Conservation (phyloP, 352 stramenopile species). For the Albugo laibachii region DNA sequence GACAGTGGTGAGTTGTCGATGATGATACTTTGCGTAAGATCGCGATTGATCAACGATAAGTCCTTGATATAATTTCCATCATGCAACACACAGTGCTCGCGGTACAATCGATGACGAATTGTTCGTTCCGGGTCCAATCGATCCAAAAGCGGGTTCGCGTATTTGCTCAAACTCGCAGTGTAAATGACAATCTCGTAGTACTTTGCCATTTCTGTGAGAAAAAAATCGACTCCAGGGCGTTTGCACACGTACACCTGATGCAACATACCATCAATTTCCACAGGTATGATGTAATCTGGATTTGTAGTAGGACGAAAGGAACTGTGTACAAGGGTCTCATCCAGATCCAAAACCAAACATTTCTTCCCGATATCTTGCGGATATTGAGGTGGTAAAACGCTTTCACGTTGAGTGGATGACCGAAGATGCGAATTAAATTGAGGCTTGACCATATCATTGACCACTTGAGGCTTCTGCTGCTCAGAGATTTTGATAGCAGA, state of each 20-base stretch:
- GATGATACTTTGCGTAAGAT: conserved; percentile 91
- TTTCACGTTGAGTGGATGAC: conserved; percentile 8
- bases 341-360: conserved; percentile 89
- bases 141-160: conserved; percentile 94
- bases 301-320: conserved; percentile 87
- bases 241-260: conserved; percentile 84
- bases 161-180: conserved; percentile 94
- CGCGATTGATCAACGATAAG: conserved; percentile 84
- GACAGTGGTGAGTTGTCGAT: conserved; percentile 98
- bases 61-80: conserved; percentile 97
- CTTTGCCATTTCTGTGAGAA: conserved; percentile 90
- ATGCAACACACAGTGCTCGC: conserved; percentile 91
- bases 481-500: conserved; percentile 37
- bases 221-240: conserved; percentile 88
- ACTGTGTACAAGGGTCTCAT: conserved; percentile 96
- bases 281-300: conserved; percentile 93
- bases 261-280: conserved; percentile 84
- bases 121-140: conserved; percentile 82
- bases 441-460: conserved; percentile 12
- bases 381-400: conserved; percentile 19
- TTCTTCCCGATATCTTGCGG: conserved; percentile 58
- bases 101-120: conserved; percentile 82
- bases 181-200: conserved; percentile 98
- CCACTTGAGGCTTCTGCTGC: conserved; percentile 11
- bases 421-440: conserved; percentile 10